Conservation (phyloP, 306 rosid genomes). For the Echinosophora koreensis region DNA sequence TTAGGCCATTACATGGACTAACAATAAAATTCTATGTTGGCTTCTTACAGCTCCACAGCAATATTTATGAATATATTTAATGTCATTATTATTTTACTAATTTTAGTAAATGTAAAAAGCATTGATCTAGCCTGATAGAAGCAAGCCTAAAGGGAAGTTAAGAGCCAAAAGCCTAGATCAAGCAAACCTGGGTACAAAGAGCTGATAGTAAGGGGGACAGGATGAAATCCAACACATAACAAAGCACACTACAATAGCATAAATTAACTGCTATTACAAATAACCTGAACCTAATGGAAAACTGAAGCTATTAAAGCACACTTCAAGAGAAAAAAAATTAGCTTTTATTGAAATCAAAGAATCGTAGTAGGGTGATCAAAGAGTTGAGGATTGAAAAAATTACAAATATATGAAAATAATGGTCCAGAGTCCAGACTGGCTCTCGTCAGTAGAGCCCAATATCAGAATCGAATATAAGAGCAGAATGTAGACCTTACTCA, state of each 20-base stretch:
- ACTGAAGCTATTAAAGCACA: not conserved
- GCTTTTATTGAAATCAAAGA: not conserved
- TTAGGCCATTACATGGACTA: not conserved
- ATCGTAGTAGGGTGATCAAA: not conserved
- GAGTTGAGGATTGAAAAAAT: not conserved
- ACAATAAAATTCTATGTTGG: not conserved
- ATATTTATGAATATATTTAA: not conserved
- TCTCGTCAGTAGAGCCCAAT: not conserved
- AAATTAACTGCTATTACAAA: not conserved
- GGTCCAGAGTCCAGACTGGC: not conserved
- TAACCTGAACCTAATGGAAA: not conserved
- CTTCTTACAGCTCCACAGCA: not conserved
- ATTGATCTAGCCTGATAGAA: not conserved
- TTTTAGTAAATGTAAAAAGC: not conserved
- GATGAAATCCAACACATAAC: conserved; percentile 12
- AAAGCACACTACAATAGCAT: conserved; percentile 3
- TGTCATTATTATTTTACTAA: not conserved
- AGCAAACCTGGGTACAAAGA: not conserved
- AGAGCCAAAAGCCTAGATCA: not conserved
- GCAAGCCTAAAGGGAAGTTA: not conserved
- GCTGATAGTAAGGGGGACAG: not conserved
- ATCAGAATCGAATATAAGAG: not conserved
- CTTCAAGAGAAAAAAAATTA: not conserved
- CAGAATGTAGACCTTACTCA: not conserved
- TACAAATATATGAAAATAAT: not conserved